Evolutionary conservation across 768 basidiomycete genomes (phyloP).

Genomic region (Tulasnella sp.): DNA sequence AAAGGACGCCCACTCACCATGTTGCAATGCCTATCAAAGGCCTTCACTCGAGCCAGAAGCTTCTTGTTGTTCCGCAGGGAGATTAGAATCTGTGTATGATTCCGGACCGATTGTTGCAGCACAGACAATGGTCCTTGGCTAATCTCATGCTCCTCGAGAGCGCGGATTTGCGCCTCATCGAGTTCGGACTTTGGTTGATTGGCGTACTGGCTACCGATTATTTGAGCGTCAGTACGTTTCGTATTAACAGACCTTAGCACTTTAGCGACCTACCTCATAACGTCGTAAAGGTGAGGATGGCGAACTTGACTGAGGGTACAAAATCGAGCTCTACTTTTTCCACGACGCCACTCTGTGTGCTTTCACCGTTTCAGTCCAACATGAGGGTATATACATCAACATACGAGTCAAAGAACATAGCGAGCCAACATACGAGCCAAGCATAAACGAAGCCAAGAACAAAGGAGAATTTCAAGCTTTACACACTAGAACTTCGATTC

Average conservation of each 20-base stretch:
- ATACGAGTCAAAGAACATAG: not conserved
- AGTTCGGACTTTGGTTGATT: slow-evolving; percentile 95
- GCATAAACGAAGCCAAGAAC: not conserved
- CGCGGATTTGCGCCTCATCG: slow-evolving; percentile 90
- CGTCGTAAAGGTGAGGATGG: not conserved
- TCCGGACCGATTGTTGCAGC: slow-evolving; percentile 92
- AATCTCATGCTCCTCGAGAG: slow-evolving; percentile 96
- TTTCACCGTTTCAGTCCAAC: not conserved
- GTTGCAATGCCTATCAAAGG: slow-evolving; percentile 97
- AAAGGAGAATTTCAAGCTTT: not conserved
- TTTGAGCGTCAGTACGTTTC: not conserved
- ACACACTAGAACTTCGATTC: not conserved
- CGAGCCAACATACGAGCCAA: not conserved
- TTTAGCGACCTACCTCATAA: not conserved
- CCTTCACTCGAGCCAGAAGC: slow-evolving; percentile 87
- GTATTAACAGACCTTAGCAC: not conserved
- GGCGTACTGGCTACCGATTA: slow-evolving; percentile 70
- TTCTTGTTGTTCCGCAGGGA: slow-evolving; percentile 98
- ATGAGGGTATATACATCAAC: too few species aligned
- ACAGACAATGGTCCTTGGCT: slow-evolving; percentile 96
- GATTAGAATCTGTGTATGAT: slow-evolving; percentile 95
- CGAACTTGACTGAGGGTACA: not conserved
- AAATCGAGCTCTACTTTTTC: not conserved
- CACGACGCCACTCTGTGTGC: not conserved
- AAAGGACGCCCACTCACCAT: slow-evolving; percentile 51